These are phyloP conservation scores for Rhizopogon vesiculosus DNA, from an alignment of 768 basidiomycete genomes.

Conservation along the genomic window DNA sequence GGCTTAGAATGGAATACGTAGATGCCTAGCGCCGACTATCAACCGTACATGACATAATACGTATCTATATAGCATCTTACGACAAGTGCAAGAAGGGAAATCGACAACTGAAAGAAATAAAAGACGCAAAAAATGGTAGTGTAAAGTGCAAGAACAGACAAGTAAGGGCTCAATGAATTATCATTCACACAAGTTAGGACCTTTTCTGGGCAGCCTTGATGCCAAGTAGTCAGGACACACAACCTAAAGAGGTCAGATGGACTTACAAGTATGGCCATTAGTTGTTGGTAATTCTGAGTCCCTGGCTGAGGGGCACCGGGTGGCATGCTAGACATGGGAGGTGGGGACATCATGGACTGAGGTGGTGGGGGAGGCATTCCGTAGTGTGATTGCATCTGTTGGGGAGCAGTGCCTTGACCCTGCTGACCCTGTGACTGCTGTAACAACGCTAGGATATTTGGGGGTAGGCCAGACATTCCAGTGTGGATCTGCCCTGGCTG, in stretches of 20 bases:
- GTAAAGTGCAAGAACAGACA: not conserved
- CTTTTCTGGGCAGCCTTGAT: conserved; percentile 26
- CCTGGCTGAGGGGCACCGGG: conserved; percentile 39
- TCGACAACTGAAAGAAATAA: not conserved
- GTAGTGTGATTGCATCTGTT: conserved; percentile 17
- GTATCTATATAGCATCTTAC: conserved; percentile 1
- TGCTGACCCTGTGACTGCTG: conserved; percentile 44
- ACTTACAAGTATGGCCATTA: conserved; percentile 68
- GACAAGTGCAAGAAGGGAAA: not conserved
- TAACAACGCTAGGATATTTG: conserved; percentile 65
- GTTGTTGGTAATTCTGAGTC: conserved; percentile 49
- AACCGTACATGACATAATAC: not conserved
- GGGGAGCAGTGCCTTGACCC: conserved; percentile 20
- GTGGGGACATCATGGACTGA: conserved; percentile 39
- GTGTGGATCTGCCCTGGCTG: conserved; percentile 31
- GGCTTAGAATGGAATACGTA: not conserved
- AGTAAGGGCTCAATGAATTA: not conserved
- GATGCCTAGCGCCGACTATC: no score
- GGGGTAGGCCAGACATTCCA: conserved; percentile 44
- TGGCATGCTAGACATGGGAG: conserved; percentile 36
- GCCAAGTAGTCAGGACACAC: not conserved
- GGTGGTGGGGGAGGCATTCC: conserved; percentile 37
- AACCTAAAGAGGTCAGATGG: not conserved
- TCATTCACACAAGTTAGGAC: conserved; percentile 5
- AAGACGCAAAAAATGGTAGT: not conserved